Percentiles rank a stretch among this genome's conserved stretches.
Evolutionary conservation across 78 protist genomes (phyloP).

Genomic region (Dictyostelium citrinum): DNA sequence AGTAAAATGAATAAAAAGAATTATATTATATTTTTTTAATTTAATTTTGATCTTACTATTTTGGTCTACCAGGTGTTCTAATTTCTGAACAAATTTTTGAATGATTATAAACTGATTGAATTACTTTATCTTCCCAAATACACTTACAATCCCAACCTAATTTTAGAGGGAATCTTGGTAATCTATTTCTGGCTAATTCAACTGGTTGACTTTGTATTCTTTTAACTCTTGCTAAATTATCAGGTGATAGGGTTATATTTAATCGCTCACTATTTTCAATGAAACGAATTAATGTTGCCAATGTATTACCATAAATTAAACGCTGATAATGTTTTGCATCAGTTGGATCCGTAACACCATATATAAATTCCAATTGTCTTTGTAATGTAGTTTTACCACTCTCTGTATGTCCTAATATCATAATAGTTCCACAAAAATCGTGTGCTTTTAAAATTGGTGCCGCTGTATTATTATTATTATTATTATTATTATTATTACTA

Average conservation of each 20-base stretch:
- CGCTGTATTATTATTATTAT: not conserved
- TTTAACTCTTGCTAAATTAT: conserved; percentile 26
- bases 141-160: conserved; percentile 61
- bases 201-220: conserved; percentile 21
- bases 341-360: conserved; percentile 7
- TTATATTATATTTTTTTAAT: no score
- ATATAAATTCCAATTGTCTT: conserved; percentile 51
- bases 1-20: no score
- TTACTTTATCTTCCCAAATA: conserved; percentile 59
- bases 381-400: conserved; percentile 71
- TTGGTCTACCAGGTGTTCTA: conserved; percentile 65
- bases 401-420: conserved; percentile 19
- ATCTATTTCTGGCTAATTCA: conserved; percentile 30
- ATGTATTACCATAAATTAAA: conserved; percentile 57
- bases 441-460: not conserved
- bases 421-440: not conserved
- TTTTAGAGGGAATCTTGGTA: conserved; percentile 52
- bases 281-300: conserved; percentile 61
- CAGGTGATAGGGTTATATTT: conserved; percentile 11
- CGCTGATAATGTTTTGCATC: conserved; percentile 53
- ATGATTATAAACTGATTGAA: conserved; percentile 26
- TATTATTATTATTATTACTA: not conserved
- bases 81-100: conserved; percentile 43
- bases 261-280: conserved; percentile 36
- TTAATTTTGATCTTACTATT: no score